Base-by-base conservation (phyloP, 2,329 filamentous ascomycete species). In the Beauveria sp. region DNA sequence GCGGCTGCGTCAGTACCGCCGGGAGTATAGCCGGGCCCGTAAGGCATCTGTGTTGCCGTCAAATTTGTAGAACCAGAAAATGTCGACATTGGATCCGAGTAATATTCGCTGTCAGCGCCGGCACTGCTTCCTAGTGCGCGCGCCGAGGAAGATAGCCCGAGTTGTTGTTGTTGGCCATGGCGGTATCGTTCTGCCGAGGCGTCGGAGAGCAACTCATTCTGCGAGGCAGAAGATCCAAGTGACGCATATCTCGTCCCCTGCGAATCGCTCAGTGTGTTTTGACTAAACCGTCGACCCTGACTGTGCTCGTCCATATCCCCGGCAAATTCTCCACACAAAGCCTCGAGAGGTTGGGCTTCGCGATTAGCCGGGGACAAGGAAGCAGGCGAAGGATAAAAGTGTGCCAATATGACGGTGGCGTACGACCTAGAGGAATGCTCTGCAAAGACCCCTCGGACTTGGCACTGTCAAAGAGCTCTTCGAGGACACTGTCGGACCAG, bases 21-120 rank as follows among this genome's bases (percentile, higher is more conserved):
- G 66, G 86, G 82, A 63, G 80, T 78, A 73, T 90, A 91, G 67
- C 86, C 86, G 51, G 84, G 77, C 68, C 83, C 83, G 73, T 90
- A 89, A 57, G 76, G 71, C 72, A 84, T 77, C 54, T 76, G 70
- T 63, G 75, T 75, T 62, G 80, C 74, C 64, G 86, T 79, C 73
- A 92, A 81, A 64, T 84, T 79, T 48, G 79, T 72, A 56, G 84
- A 76, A 41, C 50, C 50, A 20, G 81, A 74, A 71, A 83, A 86
- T 1, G 77, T 75, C 59, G 79, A 70, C 54, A 78, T 68, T 20
- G 80, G 73, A 65, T 85, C 83, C 65, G 81, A 78, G 67, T 87
- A 86, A 72, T 86, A 87, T 53, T 76, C 78, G 69, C 78, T 79
- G 75, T 80, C 87, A 73, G 74, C 83, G 73, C 76, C 79, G 72